Evolutionary conservation across 768 basidiomycete genomes (phyloP), one percentile per base, ranked within the genome.

Genomic region (Leccinum truebloodii): DNA sequence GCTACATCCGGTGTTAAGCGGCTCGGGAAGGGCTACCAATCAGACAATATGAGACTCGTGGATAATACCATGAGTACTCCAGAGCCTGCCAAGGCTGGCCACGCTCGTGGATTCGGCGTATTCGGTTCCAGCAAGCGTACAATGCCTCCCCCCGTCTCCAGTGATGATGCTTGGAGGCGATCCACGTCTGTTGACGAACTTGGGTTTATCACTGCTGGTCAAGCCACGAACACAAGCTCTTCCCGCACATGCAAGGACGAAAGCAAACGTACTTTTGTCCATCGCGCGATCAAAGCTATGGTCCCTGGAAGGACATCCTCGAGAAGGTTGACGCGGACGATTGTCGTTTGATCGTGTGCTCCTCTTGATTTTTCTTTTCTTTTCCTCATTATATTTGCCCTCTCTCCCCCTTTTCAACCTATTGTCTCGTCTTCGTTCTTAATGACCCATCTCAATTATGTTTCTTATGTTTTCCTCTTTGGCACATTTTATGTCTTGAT

Each of bases 1-100:
- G 87, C 90, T 12, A 90, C 89, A 1, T 83, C 86, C 2, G 88
- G 88, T 28, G 90, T 94, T 44, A 92, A 87, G 68, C 88, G 90
- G 30, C 75, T 89, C 8, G 92, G 92, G 4, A 86, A 84, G 67
- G 91, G 92, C 7, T 92, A 93, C 66, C 89, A 93, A 72, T 92
- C 89, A 2, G 84, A 90, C 55, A 83, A 82, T 63, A 57, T 75
- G 55, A 81, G 77, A 24, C 79, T 84, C 3, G 68, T 80, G 44
- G 72, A 72, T 6, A 78, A 79, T 60, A 66, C 59, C 16, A 3
- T 66, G 68, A 59, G 59, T 48, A 59, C 65, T 18, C 20, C 59
- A 22, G 75, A 75, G 18, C 59, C 63, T 26, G 39, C 30, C 52
- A 73, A 65, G 59, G 28, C 55, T 12, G 53, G 52, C 51, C 60